Percentiles rank a stretch among this genome's conserved stretches.
Conservation (phyloP, 768 basidiomycete species). For the Naganishia randhawae region DNA sequence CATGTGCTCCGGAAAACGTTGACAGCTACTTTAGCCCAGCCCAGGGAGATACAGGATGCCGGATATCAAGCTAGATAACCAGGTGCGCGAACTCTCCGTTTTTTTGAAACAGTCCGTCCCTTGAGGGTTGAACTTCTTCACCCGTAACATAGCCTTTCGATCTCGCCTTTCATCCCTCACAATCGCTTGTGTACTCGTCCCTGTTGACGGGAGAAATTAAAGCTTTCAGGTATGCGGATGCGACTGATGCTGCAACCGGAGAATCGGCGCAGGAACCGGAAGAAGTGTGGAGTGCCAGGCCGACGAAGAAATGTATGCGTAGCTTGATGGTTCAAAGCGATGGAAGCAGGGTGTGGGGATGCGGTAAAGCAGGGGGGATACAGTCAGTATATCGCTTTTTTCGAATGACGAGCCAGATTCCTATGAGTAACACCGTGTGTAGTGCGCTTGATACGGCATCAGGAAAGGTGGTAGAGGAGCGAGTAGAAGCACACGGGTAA, state of each 20-base stretch:
- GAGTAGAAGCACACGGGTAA: conserved; percentile 44
- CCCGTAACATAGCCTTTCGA: conserved; percentile 77
- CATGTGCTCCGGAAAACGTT: too few species aligned
- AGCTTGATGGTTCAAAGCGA: conserved; percentile 65
- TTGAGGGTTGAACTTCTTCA: background rate
- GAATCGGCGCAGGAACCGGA: conserved; percentile 48
- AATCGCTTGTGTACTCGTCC: conserved; percentile 63
- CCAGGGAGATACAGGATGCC: too few species aligned
- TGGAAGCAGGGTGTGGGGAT: conserved; percentile 68
- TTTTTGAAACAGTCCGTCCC: background rate
- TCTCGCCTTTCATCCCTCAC: conserved; percentile 74
- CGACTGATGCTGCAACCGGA: conserved; percentile 52
- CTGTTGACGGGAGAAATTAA: conserved; percentile 79
- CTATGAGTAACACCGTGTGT: conserved; percentile 43
- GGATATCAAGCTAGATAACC: conserved; percentile 47
- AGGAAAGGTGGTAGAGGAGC: conserved; percentile 39
- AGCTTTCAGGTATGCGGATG: conserved; percentile 73
- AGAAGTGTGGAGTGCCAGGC: conserved; percentile 61
- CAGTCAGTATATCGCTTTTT: conserved; percentile 58
- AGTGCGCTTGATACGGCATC: conserved; percentile 35
- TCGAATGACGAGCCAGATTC: conserved; percentile 39
- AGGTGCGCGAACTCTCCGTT: conserved; percentile 31
- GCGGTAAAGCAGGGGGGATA: conserved; percentile 74
- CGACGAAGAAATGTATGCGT: conserved; percentile 79
- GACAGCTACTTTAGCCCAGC: too few species aligned